These are phyloP conservation scores for Oryza rufipogon DNA, from an alignment of 176 grass and related monocot genomes.

Conservation along the genomic window DNA sequence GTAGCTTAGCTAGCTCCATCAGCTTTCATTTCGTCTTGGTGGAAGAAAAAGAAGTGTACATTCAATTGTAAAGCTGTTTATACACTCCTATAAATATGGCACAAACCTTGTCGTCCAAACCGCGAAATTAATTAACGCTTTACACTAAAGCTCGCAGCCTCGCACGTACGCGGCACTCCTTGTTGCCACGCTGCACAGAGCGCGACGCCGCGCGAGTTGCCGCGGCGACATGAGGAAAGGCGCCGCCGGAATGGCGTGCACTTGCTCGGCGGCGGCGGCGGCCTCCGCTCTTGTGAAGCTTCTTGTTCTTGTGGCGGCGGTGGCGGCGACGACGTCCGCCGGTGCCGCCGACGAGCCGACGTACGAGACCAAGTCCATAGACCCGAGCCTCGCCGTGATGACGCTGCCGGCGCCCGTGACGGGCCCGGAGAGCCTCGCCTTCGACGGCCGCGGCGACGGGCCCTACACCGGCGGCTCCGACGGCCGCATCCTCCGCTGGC, in stretches of 20 bases:
- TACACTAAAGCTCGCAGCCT: no score
- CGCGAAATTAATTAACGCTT: background rate
- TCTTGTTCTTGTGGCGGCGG: constrained; percentile 27
- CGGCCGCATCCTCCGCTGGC: constrained; percentile 73
- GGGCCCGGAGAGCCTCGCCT: constrained; percentile 87
- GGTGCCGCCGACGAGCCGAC: background rate
- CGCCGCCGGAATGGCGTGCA: background rate
- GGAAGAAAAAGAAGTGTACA: background rate
- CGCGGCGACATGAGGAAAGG: background rate
- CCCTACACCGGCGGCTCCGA: constrained; percentile 89
- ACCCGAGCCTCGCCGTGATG: constrained; percentile 46
- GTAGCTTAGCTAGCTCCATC: background rate
- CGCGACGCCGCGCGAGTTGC: no score
- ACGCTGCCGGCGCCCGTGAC: constrained; percentile 44
- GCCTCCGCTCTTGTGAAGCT: background rate
- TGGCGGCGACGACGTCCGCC: background rate
- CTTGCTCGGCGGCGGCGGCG: background rate
- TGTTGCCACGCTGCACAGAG: no score
- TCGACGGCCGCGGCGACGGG: constrained; percentile 59
- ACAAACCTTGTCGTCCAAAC: background rate
- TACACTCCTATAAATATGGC: background rate
- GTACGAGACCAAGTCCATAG: constrained; percentile 47
- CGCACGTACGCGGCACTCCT: no score
- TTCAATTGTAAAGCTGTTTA: background rate
- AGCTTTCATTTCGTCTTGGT: background rate